phyloP scores from a whole-genome alignment of 306 rosid genomes.

The Aeschynomene evenia region DNA sequence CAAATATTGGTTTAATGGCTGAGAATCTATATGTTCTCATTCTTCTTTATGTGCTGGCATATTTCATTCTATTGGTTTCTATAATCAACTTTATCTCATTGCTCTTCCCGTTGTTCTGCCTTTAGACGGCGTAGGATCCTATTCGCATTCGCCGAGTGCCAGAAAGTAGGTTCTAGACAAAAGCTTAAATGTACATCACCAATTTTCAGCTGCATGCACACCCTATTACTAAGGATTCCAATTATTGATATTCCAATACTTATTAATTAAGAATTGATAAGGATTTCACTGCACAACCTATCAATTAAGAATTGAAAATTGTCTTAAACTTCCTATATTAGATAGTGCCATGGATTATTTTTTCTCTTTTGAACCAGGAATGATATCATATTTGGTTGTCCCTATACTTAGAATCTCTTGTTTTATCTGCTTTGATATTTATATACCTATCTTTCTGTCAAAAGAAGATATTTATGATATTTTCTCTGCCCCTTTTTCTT shows the following conservation, averaged over 20 bases:
- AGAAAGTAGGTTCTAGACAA: background rate
- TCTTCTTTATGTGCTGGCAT: background rate
- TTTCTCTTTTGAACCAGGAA: background rate
- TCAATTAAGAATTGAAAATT: background rate
- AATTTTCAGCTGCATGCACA: too few species aligned
- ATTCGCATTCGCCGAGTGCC: background rate
- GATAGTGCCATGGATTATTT: background rate
- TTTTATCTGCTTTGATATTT: constrained; percentile 26
- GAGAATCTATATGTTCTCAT: background rate
- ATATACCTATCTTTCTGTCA: background rate
- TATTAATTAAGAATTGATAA: too few species aligned
- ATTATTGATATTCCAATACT: background rate
- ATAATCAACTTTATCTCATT: background rate
- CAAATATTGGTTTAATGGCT: background rate
- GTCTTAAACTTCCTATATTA: background rate
- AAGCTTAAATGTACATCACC: background rate
- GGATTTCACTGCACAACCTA: constrained; percentile 6
- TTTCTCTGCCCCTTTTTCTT: background rate
- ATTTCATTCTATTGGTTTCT: background rate
- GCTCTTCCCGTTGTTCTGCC: background rate
- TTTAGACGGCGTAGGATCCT: background rate
- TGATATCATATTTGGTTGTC: constrained; percentile 10
- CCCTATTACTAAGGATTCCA: too few species aligned
- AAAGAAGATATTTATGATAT: background rate
- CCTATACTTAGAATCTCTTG: background rate